Percentiles rank a stretch among this genome's conserved stretches.
Evolutionary conservation across 1,284 basidiomycete genomes (phyloP).

Genomic region (Cutaneotrichosporon dermatis): DNA sequence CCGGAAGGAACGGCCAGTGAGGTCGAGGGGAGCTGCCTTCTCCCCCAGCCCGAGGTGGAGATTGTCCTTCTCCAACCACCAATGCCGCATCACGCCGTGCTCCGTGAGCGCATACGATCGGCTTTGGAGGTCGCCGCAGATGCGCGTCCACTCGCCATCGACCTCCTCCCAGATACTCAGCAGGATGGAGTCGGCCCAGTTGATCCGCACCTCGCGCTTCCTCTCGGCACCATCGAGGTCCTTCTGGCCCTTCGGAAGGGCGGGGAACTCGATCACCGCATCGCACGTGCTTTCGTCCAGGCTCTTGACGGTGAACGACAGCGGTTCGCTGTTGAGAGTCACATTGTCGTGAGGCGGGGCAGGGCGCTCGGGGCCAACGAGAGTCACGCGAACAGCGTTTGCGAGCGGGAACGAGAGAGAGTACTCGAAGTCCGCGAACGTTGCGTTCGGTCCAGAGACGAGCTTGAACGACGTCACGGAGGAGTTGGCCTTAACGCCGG

Average conservation of each 20-base stretch:
- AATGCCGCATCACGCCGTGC: conserved; percentile 43
- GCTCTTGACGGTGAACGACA: conserved; percentile 25
- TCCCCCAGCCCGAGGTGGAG: conserved; percentile 50
- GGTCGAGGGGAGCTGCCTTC: conserved; percentile 48
- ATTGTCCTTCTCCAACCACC: conserved; percentile 33
- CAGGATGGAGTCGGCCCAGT: conserved; percentile 35
- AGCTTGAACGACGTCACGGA: conserved; percentile 29
- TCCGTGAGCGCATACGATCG: conserved; percentile 48
- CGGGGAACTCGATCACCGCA: conserved; percentile 33
- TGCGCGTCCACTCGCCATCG: conserved; percentile 23
- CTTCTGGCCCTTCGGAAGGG: conserved; percentile 17
- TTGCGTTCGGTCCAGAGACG: conserved; percentile 16
- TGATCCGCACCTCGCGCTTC: conserved; percentile 27
- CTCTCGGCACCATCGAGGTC: conserved; percentile 22
- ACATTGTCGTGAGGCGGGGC: conserved; percentile 48
- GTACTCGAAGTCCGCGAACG: conserved; percentile 38
- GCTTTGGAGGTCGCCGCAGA: conserved; percentile 43
- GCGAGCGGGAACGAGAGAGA: conserved; percentile 40
- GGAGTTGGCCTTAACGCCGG: conserved; percentile 6
- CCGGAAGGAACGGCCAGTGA: conserved; percentile 42
- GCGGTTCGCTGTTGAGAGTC: conserved; percentile 26
- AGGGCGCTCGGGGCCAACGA: conserved; percentile 44
- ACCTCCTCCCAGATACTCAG: conserved; percentile 36
- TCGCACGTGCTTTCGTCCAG: conserved; percentile 22
- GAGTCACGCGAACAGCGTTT: conserved; percentile 38